Evolutionary conservation across 139 green algal genomes (phyloP).

Genomic region (Monoraphidium neglectum): DNA sequence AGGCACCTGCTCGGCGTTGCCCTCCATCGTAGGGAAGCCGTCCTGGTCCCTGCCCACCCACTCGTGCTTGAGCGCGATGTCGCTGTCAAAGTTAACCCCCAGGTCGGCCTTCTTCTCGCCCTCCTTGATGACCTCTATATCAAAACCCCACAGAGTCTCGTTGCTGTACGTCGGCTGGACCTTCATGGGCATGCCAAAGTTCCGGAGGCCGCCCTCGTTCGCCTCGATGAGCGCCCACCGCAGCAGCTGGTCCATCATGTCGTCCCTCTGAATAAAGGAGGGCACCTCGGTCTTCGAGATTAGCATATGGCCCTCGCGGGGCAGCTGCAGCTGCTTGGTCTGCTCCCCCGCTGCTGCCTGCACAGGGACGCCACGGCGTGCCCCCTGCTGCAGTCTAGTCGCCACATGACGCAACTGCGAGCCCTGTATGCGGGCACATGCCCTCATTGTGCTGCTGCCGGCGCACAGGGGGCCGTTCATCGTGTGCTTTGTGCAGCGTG

Average conservation of each 20-base stretch:
- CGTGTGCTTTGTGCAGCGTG: no score
- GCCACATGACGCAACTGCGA: no score
- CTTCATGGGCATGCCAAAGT: conserved; percentile 75
- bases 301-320: conserved; percentile 47
- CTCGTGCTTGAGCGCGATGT: conserved; percentile 65
- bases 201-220: conserved; percentile 65
- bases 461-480: no score
- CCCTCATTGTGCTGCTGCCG: no score
- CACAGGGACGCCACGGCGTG: background rate
- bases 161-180: conserved; percentile 7
- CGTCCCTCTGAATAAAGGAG: conserved; percentile 80
- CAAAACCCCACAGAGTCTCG: conserved; percentile 61
- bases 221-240: conserved; percentile 70
- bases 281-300: conserved; percentile 81
- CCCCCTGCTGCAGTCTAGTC: no score
- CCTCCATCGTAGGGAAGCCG: conserved; percentile 78
- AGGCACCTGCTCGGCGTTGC: conserved; percentile 59
- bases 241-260: conserved; percentile 85
- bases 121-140: conserved; percentile 71
- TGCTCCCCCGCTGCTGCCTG: background rate
- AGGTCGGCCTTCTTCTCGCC: conserved; percentile 61
- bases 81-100: conserved; percentile 72
- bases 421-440: no score
- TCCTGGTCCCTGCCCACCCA: conserved; percentile 75
- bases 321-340: conserved; percentile 13